A percentile compares a stretch with the other conserved stretches of the same genome.
phyloP scores from a whole-genome alignment of 495 filamentous ascomycete species.

The Xylona heveae region DNA sequence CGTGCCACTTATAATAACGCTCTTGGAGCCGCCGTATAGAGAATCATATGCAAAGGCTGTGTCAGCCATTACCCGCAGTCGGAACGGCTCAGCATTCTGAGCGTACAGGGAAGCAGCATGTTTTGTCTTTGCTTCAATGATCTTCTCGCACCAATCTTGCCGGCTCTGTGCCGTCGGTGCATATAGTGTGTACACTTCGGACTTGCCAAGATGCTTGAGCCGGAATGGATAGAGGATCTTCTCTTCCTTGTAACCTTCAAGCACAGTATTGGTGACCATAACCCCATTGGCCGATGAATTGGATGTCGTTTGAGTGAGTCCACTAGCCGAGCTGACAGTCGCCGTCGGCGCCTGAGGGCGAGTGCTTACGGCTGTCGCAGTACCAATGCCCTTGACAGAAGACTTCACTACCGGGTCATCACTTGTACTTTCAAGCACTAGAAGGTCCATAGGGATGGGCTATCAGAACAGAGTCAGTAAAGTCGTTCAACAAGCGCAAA shows the following conservation, averaged over 20 bases:
- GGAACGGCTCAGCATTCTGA: conserved; percentile 93
- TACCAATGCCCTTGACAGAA: conserved; percentile 51
- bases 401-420: conserved; percentile 82
- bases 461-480: conserved; percentile 10
- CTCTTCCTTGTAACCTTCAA: conserved; percentile 41
- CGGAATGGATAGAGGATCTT: conserved; percentile 84
- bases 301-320: too few species aligned
- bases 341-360: conserved; percentile 15
- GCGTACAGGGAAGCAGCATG: conserved; percentile 74
- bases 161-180: conserved; percentile 51
- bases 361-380: conserved; percentile 33
- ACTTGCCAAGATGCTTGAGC: conserved; percentile 85
- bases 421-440: conserved; percentile 75
- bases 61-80: conserved; percentile 78
- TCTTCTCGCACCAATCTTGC: conserved; percentile 80
- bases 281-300: too few species aligned
- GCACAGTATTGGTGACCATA: conserved; percentile 26
- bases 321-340: conserved; percentile 20
- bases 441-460: conserved; percentile 93
- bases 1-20: conserved; percentile 58
- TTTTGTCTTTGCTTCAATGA: conserved; percentile 80
- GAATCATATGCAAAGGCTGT: conserved; percentile 72
- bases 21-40: conserved; percentile 25
- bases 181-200: conserved; percentile 68
- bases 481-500: background rate